A percentile compares a stretch with the other conserved stretches of the same genome.
Conservation (phyloP, 805 yeast species). For the Candida palmyrensis region DNA sequence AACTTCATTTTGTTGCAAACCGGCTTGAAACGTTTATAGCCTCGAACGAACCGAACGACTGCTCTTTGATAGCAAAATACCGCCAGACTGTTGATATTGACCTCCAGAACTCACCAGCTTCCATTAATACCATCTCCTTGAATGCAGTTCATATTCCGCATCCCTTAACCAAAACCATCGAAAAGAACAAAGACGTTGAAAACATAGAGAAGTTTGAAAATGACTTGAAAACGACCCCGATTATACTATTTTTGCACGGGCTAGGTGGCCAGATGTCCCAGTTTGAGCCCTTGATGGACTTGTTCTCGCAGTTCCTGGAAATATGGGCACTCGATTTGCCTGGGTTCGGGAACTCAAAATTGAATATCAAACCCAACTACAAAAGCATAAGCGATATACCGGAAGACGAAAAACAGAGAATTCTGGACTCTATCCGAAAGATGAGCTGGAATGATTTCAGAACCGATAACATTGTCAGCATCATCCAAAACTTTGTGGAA, state of each 20-base stretch:
- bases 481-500: slow-evolving; percentile 32
- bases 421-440: slow-evolving; percentile 20
- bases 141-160: slow-evolving; percentile 45
- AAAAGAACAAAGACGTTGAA: slow-evolving; percentile 5
- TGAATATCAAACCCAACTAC: slow-evolving; percentile 9
- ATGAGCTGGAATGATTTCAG: slow-evolving; percentile 39
- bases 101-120: slow-evolving; percentile 17
- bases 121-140: slow-evolving; percentile 30
- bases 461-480: slow-evolving; percentile 36
- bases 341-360: slow-evolving; percentile 67
- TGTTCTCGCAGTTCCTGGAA: slow-evolving; percentile 57
- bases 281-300: slow-evolving; percentile 67
- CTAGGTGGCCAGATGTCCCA: slow-evolving; percentile 87
- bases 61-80: slow-evolving; percentile 49
- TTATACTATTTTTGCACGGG: slow-evolving; percentile 74
- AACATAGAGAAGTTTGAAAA: slow-evolving; percentile 10
- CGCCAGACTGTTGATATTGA: slow-evolving; percentile 35
- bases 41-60: slow-evolving; percentile 47
- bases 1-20: slow-evolving; percentile 19
- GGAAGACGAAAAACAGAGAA: slow-evolving; percentile 23
- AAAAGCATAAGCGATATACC: slow-evolving; percentile 20
- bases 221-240: slow-evolving; percentile 47
- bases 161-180: slow-evolving; percentile 34
- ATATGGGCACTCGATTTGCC: slow-evolving; percentile 77
- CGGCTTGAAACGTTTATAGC: slow-evolving; percentile 40